Evolutionary conservation across 164 flowering plant genomes (phyloP), one percentile per base, ranked within the genome.

Genomic region (Aristolochia fimbriata): DNA sequence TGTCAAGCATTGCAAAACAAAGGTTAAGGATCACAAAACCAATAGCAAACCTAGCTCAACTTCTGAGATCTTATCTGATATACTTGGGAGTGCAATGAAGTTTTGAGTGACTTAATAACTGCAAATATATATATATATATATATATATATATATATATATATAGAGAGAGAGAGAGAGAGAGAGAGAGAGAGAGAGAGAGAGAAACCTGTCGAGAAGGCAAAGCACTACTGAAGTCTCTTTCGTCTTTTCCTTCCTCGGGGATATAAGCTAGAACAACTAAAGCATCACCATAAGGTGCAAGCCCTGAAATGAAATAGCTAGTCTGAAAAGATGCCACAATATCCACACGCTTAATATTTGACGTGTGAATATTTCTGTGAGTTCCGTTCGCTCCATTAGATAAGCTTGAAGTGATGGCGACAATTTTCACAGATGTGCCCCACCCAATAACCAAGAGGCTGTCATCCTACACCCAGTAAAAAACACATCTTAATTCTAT

Each of bases 291-390:
- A 80, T 86, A 94, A 17, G 99, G 97, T 72, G 97, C 97, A 76
- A 94, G 77, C 68, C 99, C 99, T 47, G 99, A 88, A 68, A 94
- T 84, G 72, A 74, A 81, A 75, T 94, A 88, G 86, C 83, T 94
- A 68, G 96, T 88, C 67, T 91, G 96, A 63, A 94, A 94, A 59
- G 99, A 88, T 56, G 97, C 97, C 73, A 94, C 96, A 68, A 91
- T 88, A 72, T 94, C 97, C 72, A 94, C 99, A 71, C 77, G 80
- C 74, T 81, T 85, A 63, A 76, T 55, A 68, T 77, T 79, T 62
- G 94, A 82, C 61, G 76, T 33, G 0, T 78, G 70, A 57, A 74
- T 65, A 20, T 62, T 77, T 65, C 60, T 80, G 58, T 81, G 85
- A 45, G 77, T 68, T 70, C 89, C 95, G 73, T 86, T 70, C 15